phyloP scores from a whole-genome alignment of 78 protist species.

The Guillardia theta region DNA sequence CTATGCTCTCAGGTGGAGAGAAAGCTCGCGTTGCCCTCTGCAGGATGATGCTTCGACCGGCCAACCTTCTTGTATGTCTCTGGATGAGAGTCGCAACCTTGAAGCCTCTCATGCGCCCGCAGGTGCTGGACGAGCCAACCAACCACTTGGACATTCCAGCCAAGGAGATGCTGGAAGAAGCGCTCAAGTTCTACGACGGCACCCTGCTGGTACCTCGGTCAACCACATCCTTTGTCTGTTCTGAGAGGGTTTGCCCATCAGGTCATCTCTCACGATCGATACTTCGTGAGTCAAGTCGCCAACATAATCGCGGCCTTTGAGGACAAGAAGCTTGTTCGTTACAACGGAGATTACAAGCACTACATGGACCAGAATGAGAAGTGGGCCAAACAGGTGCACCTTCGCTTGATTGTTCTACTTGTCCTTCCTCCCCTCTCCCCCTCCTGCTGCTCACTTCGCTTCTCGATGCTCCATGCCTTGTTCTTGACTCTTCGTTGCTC shows the following conservation, averaged over 20 bases:
- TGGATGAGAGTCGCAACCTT: neutral
- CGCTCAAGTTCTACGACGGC: slow-evolving; percentile 35
- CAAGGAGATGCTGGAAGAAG: slow-evolving; percentile 50
- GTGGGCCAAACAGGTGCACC: neutral
- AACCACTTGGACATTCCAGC: slow-evolving; percentile 50
- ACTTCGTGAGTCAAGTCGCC: slow-evolving; percentile 52
- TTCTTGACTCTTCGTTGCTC: too few species aligned
- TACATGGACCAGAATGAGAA: slow-evolving; percentile 33
- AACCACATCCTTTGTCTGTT: too few species aligned
- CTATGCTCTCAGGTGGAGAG: slow-evolving; percentile 52
- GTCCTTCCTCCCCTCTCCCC: too few species aligned
- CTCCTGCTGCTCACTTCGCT: too few species aligned
- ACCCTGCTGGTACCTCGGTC: too few species aligned
- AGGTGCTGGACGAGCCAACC: slow-evolving; percentile 55
- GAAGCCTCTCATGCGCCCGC: neutral
- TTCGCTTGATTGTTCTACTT: too few species aligned
- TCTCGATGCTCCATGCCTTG: too few species aligned
- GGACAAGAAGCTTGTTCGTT: slow-evolving; percentile 26
- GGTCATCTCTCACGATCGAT: slow-evolving; percentile 60
- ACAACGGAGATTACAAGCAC: slow-evolving; percentile 41
- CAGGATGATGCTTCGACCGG: slow-evolving; percentile 54
- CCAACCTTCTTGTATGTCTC: neutral
- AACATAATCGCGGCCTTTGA: slow-evolving; percentile 30
- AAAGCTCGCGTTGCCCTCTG: slow-evolving; percentile 60
- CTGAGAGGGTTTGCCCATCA: too few species aligned